Evolutionary conservation across 371 early-diverging fungal species (phyloP), one percentile per base, ranked within the genome.

Genomic region (Saksenaea oblongispora): DNA sequence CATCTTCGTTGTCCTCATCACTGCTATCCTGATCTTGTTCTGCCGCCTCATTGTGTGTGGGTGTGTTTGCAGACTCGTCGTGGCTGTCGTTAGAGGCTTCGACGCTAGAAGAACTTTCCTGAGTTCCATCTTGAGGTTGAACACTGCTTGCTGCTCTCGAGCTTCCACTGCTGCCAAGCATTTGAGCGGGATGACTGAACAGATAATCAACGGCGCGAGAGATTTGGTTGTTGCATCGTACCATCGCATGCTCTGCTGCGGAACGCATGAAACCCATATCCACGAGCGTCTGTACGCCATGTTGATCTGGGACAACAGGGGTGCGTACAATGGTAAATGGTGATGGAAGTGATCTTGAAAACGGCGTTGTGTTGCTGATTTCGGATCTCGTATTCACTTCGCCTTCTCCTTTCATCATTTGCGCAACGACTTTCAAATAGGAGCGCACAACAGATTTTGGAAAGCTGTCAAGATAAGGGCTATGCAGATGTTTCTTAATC

Each of bases 241-340:
- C 73, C 54, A 96, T 76, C 1, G 97, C 97, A 31, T 79, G 80
- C 65, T 91, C 93, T 0, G 96, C 94, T 3, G 92, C 90, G 2
- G 80, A 74, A n/a, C 91, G 82, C 5, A 90, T 80, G 73, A 96
- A 98, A 0, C 98, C 98, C 95, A 97, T 95, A 34, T 93, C 91
- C 7, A 89, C 77, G 13, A 98, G 73, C 24, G 87, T 87, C 22
- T 88, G 85, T 15, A 97, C 84, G 54, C 83, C 80, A 9, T 81
- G 84, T 34, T 84, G 83, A 70, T 92, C 89, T 4, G 78, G 85
- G 2, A 74, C 69, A 0, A 73, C 65, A 22, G 79, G 75, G 3
- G 74, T 47, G 31, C 77, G 81, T 27, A 75, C 57, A 11, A 73
- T 51, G 3, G 67, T 64, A 22, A 82, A 82, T 10, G 78, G 74